A percentile compares a stretch with the other conserved stretches of the same genome.
phyloP scores from a whole-genome alignment of 345 rosid species.

The Citrus sp. region DNA sequence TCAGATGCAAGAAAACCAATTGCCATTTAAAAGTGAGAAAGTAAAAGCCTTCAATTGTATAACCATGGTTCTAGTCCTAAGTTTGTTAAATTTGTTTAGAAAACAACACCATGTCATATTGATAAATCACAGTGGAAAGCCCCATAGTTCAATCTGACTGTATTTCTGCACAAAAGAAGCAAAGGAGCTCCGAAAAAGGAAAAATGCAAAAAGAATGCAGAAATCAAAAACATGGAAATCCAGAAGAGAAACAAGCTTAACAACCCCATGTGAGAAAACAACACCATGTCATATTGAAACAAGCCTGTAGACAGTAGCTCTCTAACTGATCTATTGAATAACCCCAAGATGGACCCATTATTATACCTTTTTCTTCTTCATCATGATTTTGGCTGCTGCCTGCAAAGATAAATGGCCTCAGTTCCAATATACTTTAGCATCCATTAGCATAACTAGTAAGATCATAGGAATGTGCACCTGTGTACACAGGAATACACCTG shows the following conservation, averaged over 20 bases:
- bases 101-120: neutral
- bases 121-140: neutral
- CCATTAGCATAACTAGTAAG: constrained; percentile 8
- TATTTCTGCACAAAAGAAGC: constrained; percentile 3
- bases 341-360: neutral
- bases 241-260: neutral
- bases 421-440: constrained; percentile 17
- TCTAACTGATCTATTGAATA: neutral
- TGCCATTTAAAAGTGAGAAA: neutral
- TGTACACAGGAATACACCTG: constrained; percentile 91
- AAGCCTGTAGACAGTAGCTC: neutral
- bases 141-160: neutral
- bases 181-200: neutral
- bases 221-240: neutral
- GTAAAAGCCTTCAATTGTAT: neutral
- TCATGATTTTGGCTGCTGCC: constrained; percentile 97
- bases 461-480: constrained; percentile 51
- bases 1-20: neutral
- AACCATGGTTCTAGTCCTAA: neutral
- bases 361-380: constrained; percentile 81
- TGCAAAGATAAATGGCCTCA: constrained; percentile 40
- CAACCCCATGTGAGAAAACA: too few relatives aligned
- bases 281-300: too few relatives aligned
- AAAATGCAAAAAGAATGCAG: neutral
- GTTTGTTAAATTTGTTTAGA: neutral